Evolutionary conservation across 2,329 filamentous ascomycete species (phyloP).

Genomic region (Paramyrothecium roridum): DNA sequence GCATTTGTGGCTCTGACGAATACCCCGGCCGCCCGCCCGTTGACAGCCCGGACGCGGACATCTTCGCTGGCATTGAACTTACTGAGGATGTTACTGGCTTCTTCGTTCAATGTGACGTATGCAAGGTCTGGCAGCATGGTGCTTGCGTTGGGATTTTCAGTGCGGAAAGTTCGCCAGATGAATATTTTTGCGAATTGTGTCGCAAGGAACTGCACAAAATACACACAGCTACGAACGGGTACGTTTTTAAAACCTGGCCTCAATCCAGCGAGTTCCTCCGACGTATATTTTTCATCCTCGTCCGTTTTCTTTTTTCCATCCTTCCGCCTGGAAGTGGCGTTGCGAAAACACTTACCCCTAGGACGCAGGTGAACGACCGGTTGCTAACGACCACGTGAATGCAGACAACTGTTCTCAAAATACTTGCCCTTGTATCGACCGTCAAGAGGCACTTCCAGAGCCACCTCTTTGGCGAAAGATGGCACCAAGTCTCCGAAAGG

Average conservation of each 20-base stretch:
- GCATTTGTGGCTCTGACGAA: constrained; percentile 90
- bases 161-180: constrained; percentile 86
- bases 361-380: background rate
- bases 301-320: background rate
- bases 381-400: constrained; percentile 32
- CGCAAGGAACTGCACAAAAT: constrained; percentile 88
- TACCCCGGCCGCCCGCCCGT: constrained; percentile 80
- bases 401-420: constrained; percentile 63
- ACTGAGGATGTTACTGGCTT: constrained; percentile 88
- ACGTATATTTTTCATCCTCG: background rate
- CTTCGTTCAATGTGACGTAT: constrained; percentile 96
- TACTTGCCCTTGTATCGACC: constrained; percentile 59
- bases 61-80: constrained; percentile 59
- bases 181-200: constrained; percentile 97
- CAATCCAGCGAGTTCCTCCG: too few relatives aligned
- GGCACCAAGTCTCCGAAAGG: constrained; percentile 50
- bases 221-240: constrained; percentile 80
- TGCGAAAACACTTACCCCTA: background rate
- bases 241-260: constrained; percentile 34
- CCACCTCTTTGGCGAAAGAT: constrained; percentile 65
- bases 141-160: constrained; percentile 97
- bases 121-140: constrained; percentile 98
- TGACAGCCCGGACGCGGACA: constrained; percentile 55
- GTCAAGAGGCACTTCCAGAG: constrained; percentile 57
- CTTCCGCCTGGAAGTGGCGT: too few relatives aligned